Evolutionary conservation across 73 alveolate genomes (phyloP).

Genomic region (Paramecium pentaurelia): DNA sequence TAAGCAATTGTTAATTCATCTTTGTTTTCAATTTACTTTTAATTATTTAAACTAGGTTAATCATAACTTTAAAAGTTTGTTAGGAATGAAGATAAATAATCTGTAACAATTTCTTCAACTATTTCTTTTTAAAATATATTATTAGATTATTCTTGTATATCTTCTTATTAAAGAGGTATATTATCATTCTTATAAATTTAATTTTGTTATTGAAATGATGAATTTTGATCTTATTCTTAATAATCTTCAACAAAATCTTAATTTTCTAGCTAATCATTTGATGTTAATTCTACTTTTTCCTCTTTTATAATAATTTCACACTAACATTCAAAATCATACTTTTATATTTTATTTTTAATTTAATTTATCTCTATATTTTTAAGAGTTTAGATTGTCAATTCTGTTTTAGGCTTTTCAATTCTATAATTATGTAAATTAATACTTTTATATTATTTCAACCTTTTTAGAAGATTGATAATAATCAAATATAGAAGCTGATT

Average conservation of each 20-base stretch:
- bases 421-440: not conserved
- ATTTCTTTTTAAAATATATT: not conserved
- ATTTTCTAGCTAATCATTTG: not conserved
- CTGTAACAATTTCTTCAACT: not conserved
- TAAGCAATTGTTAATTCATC: not conserved
- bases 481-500: not conserved
- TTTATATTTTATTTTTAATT: not conserved
- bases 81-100: not conserved
- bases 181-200: not conserved
- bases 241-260: not conserved
- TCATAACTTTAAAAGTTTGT: not conserved
- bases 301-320: not conserved
- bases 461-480: not conserved
- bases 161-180: not conserved
- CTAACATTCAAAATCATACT: not conserved
- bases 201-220: not conserved
- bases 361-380: not conserved
- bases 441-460: not conserved
- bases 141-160: not conserved
- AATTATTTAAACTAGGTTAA: not conserved
- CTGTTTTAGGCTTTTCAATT: not conserved
- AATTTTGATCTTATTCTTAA: not conserved
- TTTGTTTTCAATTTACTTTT: not conserved
- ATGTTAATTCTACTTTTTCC: not conserved
- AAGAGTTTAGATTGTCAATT: not conserved